Evolutionary conservation across 768 basidiomycete genomes (phyloP).

Genomic region (Amanita molliuscula): DNA sequence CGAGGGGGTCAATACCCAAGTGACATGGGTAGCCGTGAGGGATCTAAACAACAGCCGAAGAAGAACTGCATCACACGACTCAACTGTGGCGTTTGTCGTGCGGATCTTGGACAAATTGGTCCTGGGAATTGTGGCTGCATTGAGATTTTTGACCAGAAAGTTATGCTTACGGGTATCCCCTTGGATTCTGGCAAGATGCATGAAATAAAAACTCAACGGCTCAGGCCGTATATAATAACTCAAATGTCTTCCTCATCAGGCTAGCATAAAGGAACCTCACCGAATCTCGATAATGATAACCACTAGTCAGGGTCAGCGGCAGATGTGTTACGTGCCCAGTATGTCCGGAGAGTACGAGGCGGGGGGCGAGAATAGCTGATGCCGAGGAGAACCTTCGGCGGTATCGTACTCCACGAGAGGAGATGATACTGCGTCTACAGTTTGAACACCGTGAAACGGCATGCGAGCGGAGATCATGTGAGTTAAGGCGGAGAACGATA

Average conservation of each 20-base stretch:
- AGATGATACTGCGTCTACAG: background rate
- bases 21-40: background rate
- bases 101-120: too few relatives aligned
- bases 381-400: background rate
- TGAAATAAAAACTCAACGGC: background rate
- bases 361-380: background rate
- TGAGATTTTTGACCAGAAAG: background rate
- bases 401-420: background rate
- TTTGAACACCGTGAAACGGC: background rate
- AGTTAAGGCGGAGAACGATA: conserved; percentile 5
- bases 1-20: background rate
- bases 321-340: background rate
- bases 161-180: background rate
- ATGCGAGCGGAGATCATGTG: conserved; percentile 5
- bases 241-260: background rate
- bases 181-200: too few relatives aligned
- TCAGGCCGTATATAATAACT: background rate
- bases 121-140: too few relatives aligned
- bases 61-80: too few relatives aligned
- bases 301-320: background rate
- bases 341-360: background rate
- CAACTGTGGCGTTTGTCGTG: too few relatives aligned
- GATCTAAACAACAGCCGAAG: background rate
- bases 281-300: background rate
- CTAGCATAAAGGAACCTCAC: background rate